These are phyloP conservation scores for Sporothrix pseudoabietina DNA, from an alignment of 2,329 filamentous ascomycete species.

Conservation along the genomic window DNA sequence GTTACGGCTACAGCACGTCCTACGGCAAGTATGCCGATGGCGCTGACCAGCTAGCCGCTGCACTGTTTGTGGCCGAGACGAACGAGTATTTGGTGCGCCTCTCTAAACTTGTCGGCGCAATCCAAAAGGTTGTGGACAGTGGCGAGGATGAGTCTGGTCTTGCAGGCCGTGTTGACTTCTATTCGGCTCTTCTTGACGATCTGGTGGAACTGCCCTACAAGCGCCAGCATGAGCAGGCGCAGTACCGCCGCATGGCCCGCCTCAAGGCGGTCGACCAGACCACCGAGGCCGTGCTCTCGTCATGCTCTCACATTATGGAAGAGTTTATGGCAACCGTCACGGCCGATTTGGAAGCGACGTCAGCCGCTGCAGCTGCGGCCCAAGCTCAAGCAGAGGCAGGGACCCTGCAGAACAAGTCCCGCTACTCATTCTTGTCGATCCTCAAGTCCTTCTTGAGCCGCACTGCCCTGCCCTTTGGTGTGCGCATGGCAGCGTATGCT, in stretches of 20 bases:
- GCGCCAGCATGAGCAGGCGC: conserved; percentile 7
- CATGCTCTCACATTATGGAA: conserved; percentile 29
- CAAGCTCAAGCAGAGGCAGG: not conserved
- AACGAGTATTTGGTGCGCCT: conserved; percentile 30
- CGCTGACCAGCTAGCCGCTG: conserved; percentile 1
- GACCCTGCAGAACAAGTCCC: not conserved
- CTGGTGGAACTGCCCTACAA: not conserved
- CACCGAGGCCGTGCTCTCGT: not conserved
- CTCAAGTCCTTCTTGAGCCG: conserved; percentile 29
- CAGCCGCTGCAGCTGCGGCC: not conserved
- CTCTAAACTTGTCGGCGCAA: conserved; percentile 13
- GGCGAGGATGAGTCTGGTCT: not conserved
- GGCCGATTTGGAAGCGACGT: conserved; percentile 15
- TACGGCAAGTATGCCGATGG: not conserved
- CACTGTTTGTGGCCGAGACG: conserved; percentile 30
- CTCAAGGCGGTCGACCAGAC: conserved; percentile 30
- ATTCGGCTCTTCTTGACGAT: conserved; percentile 1
- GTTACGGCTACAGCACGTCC: not conserved
- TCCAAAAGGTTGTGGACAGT: not conserved
- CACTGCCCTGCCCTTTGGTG: conserved; percentile 23
- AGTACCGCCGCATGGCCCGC: conserved; percentile 33
- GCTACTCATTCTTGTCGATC: conserved; percentile 20
- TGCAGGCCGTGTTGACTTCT: not conserved
- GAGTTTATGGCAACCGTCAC: conserved; percentile 28
- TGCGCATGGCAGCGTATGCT: conserved; percentile 29